Conservation (phyloP, 805 yeast species). For the Yueomyces sinensis region DNA sequence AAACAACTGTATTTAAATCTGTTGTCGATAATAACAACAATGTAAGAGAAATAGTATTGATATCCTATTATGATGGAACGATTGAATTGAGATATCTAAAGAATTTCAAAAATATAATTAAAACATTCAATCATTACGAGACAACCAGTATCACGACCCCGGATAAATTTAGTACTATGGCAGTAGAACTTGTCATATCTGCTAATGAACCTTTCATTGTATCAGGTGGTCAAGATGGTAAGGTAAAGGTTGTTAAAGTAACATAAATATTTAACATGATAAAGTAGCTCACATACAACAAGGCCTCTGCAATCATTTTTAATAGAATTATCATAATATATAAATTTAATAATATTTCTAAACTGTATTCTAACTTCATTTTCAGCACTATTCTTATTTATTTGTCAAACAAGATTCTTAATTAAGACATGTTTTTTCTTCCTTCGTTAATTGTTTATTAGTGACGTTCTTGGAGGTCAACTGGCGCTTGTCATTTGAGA, state of each 20-base stretch:
- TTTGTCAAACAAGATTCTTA: too few species aligned
- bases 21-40: constrained; percentile 6
- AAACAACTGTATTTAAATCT: constrained; percentile 6
- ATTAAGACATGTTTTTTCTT: too few species aligned
- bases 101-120: constrained; percentile 7
- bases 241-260: constrained; percentile 4
- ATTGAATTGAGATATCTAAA: constrained; percentile 16
- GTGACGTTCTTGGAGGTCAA: too few species aligned
- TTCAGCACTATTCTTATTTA: too few species aligned
- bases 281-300: too few species aligned
- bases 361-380: too few species aligned
- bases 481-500: too few species aligned
- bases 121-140: constrained; percentile 8
- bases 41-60: constrained; percentile 5
- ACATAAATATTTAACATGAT: background rate
- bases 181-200: constrained; percentile 6
- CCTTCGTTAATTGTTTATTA: too few species aligned
- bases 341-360: too few species aligned
- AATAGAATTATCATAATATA: too few species aligned
- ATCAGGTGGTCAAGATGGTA: constrained; percentile 11
- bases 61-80: constrained; percentile 12
- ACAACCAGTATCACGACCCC: background rate
- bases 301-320: too few species aligned
- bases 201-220: constrained; percentile 8
- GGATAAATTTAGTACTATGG: background rate